phyloP scores from a whole-genome alignment of 345 rosid genomes.

The Eucalyptus victrix region DNA sequence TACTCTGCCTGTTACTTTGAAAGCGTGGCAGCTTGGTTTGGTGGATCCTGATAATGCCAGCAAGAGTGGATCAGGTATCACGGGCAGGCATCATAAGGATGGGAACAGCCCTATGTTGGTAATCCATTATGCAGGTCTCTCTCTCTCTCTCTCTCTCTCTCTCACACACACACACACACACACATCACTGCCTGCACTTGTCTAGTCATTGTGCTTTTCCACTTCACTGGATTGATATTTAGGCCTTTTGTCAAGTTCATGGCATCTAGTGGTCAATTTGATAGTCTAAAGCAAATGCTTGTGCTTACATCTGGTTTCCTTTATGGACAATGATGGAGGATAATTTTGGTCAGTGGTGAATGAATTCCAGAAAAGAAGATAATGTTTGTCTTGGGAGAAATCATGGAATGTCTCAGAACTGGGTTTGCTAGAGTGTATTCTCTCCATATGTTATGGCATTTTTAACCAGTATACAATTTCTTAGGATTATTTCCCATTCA shows the following conservation, averaged over 20 bases:
- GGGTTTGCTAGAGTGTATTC: not conserved
- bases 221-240: not conserved
- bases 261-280: not conserved
- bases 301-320: not conserved
- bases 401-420: not conserved
- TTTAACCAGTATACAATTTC: not conserved
- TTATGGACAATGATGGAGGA: not conserved
- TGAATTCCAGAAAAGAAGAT: not conserved
- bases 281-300: not conserved
- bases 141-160: not conserved
- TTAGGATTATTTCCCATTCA: not conserved
- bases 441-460: not conserved
- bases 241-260: not conserved
- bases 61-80: slow-evolving; percentile 42
- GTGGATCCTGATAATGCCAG: slow-evolving; percentile 50
- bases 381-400: not conserved
- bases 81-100: slow-evolving; percentile 61
- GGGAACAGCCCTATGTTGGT: slow-evolving; percentile 69
- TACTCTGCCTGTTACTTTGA: slow-evolving; percentile 70
- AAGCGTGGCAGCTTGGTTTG: slow-evolving; percentile 81
- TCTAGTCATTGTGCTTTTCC: not conserved
- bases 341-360: not conserved
- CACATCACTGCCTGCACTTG: not conserved
- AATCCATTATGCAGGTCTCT: slow-evolving; percentile 83
- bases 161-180: not conserved